These are phyloP conservation scores for Saccharomyces pastorianus DNA, from an alignment of 1,139 yeast genomes.

Conservation along the genomic window DNA sequence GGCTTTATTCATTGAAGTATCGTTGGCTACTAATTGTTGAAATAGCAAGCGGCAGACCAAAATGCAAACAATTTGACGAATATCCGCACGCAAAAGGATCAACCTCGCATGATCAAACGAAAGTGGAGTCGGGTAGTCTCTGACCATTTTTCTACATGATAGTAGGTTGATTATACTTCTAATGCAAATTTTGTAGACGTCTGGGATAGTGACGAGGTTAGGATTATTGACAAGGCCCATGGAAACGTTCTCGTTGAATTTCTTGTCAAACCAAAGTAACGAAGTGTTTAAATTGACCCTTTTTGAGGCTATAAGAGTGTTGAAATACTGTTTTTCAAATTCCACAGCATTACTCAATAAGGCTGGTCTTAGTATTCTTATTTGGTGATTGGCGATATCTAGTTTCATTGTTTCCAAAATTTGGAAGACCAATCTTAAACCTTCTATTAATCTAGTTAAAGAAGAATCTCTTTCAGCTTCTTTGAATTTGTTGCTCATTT, in stretches of 20 bases:
- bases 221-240: constrained; percentile 13
- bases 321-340: constrained; percentile 81
- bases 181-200: constrained; percentile 25
- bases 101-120: constrained; percentile 84
- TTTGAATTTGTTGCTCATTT: constrained; percentile 64
- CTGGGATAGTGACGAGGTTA: constrained; percentile 17
- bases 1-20: constrained; percentile 27
- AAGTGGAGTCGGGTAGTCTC: constrained; percentile 75
- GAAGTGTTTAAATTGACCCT: constrained; percentile 63
- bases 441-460: constrained; percentile 58
- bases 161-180: constrained; percentile 44
- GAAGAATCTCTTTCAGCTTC: constrained; percentile 51
- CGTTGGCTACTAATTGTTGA: constrained; percentile 53
- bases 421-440: constrained; percentile 70
- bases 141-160: constrained; percentile 72
- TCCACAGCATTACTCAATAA: constrained; percentile 85
- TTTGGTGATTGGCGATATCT: constrained; percentile 92
- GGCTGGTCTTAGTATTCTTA: constrained; percentile 75
- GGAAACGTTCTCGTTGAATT: constrained; percentile 25
- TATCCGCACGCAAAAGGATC: constrained; percentile 72
- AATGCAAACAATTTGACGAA: constrained; percentile 74
- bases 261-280: constrained; percentile 58
- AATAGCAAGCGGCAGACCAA: constrained; percentile 66
- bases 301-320: constrained; percentile 57
- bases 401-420: constrained; percentile 93